Percentiles rank a stretch among this genome's conserved stretches.
These are phyloP conservation scores for Mucuna pruriens DNA, from an alignment of 306 rosid genomes.

Conservation along the genomic window DNA sequence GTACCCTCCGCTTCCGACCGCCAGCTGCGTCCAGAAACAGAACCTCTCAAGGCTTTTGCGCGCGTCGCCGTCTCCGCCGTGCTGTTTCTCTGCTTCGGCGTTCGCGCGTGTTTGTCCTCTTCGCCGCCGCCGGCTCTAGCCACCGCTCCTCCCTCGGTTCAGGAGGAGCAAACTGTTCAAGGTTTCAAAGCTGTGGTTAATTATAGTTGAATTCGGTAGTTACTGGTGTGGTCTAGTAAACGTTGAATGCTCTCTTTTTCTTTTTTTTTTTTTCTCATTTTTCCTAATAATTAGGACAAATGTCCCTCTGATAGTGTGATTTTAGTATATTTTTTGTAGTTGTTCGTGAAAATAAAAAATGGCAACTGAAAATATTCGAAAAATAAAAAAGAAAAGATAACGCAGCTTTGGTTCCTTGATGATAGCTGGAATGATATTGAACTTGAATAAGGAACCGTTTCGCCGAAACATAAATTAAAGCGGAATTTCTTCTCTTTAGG, in stretches of 20 bases:
- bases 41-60: slow-evolving; percentile 24
- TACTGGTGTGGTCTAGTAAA: not conserved
- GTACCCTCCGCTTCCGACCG: not conserved
- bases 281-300: not conserved
- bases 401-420: not conserved
- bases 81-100: slow-evolving; percentile 58
- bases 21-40: not conserved
- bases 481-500: not conserved
- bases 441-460: not conserved
- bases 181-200: slow-evolving; percentile 41
- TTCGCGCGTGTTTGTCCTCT: slow-evolving; percentile 56
- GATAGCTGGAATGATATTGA: not conserved
- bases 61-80: slow-evolving; percentile 58
- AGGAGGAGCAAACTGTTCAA: slow-evolving; percentile 53
- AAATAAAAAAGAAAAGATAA: too few species aligned
- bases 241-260: not conserved
- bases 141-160: slow-evolving; percentile 33
- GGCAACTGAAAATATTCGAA: not conserved
- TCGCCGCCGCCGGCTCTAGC: slow-evolving; percentile 41
- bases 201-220: not conserved
- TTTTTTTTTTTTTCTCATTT: not conserved
- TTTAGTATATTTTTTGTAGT: not conserved
- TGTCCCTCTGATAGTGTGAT: not conserved
- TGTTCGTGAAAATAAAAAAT: not conserved
- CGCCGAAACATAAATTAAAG: not conserved